Conservation (phyloP, 352 stramenopile genomes). For the Pythium aristosporum region DNA sequence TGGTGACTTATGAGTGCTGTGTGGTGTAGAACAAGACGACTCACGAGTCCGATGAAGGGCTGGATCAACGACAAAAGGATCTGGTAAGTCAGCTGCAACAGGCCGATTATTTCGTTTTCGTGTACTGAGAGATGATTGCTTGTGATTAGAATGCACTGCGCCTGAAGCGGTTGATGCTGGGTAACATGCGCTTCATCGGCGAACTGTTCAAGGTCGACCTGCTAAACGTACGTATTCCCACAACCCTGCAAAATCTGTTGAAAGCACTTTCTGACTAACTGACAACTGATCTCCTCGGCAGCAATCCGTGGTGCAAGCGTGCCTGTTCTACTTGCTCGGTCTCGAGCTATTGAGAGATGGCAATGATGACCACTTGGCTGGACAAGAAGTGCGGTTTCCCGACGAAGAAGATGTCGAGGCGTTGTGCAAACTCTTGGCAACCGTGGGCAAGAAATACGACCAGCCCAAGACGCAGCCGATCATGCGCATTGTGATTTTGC, state of each 20-base stretch:
- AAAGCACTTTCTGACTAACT: not conserved
- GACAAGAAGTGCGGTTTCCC: slow-evolving; percentile 70
- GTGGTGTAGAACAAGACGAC: slow-evolving; percentile 43
- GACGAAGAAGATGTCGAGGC: slow-evolving; percentile 85
- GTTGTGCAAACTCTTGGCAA: slow-evolving; percentile 84
- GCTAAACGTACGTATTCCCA: slow-evolving; percentile 49
- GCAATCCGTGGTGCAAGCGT: slow-evolving; percentile 72
- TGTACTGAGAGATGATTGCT: not conserved
- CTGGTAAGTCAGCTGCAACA: slow-evolving; percentile 35
- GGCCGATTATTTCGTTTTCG: not conserved
- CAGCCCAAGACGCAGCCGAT: slow-evolving; percentile 68
- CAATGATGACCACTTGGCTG: slow-evolving; percentile 44
- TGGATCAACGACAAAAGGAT: slow-evolving; percentile 51
- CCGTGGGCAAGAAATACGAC: slow-evolving; percentile 86
- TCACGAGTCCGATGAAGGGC: slow-evolving; percentile 29
- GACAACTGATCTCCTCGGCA: slow-evolving; percentile 15
- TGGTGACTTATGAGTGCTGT: not conserved
- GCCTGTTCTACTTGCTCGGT: slow-evolving; percentile 80
- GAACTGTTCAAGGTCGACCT: slow-evolving; percentile 88
- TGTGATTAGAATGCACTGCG: slow-evolving; percentile 47
- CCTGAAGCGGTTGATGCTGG: slow-evolving; percentile 76
- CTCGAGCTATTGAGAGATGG: slow-evolving; percentile 59
- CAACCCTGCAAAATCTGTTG: not conserved
- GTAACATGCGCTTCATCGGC: slow-evolving; percentile 88
- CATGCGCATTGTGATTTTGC: slow-evolving; percentile 87